A percentile compares a stretch with the other conserved stretches of the same genome.
Conservation (phyloP, 495 filamentous ascomycete genomes). For the Penicillium subrubescens region DNA sequence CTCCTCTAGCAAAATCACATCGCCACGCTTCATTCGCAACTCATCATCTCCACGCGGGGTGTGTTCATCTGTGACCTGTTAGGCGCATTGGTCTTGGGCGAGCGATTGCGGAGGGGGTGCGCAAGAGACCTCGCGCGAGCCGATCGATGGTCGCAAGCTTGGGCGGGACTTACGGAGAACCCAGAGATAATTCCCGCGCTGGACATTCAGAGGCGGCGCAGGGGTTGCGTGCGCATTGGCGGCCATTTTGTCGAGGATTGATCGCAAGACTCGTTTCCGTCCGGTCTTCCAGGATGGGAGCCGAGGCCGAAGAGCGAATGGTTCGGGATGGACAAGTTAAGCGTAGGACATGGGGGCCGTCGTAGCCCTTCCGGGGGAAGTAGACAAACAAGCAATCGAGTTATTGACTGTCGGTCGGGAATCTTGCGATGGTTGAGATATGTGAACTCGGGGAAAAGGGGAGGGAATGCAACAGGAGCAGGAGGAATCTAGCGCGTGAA, state of each 20-base stretch:
- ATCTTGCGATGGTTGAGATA: slow-evolving; percentile 20
- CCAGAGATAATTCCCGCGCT: slow-evolving; percentile 68
- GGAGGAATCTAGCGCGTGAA: slow-evolving; percentile 23
- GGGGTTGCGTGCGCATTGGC: slow-evolving; percentile 21
- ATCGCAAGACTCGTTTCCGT: slow-evolving; percentile 11
- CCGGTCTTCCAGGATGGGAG: slow-evolving; percentile 14
- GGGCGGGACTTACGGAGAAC: slow-evolving; percentile 70
- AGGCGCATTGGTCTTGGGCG: slow-evolving; percentile 13
- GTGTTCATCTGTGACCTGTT: slow-evolving; percentile 69
- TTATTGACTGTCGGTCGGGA: slow-evolving; percentile 7
- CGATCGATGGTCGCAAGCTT: slow-evolving; percentile 7
- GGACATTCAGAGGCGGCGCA: slow-evolving; percentile 45
- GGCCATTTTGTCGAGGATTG: slow-evolving; percentile 37
- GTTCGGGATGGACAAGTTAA: slow-evolving; percentile 9
- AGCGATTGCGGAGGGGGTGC: slow-evolving; percentile 3
- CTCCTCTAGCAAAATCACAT: slow-evolving; percentile 89
- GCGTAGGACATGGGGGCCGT: slow-evolving; percentile 33
- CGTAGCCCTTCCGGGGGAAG: slow-evolving; percentile 29
- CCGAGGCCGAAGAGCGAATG: slow-evolving; percentile 8
- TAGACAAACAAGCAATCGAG: slow-evolving; percentile 4
- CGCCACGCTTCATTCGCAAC: slow-evolving; percentile 81
- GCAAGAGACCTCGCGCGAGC: slow-evolving; percentile 11
- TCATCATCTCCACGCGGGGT: slow-evolving; percentile 84
- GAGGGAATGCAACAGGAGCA: slow-evolving; percentile 32
- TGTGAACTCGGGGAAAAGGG: slow-evolving; percentile 22